phyloP scores from a whole-genome alignment of 2,329 filamentous ascomycete species.

The Metarhizium robertsii region DNA sequence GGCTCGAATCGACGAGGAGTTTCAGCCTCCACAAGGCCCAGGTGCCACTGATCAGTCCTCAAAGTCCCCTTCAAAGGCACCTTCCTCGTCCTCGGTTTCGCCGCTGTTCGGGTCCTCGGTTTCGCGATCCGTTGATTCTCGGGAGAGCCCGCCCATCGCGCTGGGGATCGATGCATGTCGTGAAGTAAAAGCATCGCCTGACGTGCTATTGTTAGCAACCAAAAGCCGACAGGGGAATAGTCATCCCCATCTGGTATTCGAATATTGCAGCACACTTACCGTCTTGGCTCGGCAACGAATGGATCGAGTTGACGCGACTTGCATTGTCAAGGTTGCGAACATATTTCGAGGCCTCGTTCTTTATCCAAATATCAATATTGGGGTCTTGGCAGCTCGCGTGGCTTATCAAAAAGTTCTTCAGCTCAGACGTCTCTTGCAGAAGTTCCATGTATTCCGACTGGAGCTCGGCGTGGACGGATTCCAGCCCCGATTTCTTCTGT shows the following conservation, averaged over 20 bases:
- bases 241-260: background rate
- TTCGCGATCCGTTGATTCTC: background rate
- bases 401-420: constrained; percentile 42
- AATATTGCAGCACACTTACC: background rate
- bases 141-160: background rate
- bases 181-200: background rate
- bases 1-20: too few species aligned
- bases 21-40: too few species aligned
- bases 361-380: constrained; percentile 45
- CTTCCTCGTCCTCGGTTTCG: background rate
- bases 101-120: background rate
- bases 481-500: constrained; percentile 32
- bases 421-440: constrained; percentile 32
- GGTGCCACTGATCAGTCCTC: background rate
- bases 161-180: background rate
- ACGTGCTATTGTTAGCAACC: background rate
- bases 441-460: constrained; percentile 33
- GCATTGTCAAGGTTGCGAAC: constrained; percentile 19
- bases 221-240: too few species aligned
- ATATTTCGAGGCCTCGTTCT: constrained; percentile 40
- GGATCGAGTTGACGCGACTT: background rate
- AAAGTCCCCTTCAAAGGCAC: background rate
- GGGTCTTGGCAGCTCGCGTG: constrained; percentile 43
- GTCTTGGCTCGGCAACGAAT: constrained; percentile 1
- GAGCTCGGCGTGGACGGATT: constrained; percentile 32